These are phyloP conservation scores for Decorospora gaudefroyi DNA, from an alignment of 2,329 filamentous ascomycete genomes.

Conservation along the genomic window DNA sequence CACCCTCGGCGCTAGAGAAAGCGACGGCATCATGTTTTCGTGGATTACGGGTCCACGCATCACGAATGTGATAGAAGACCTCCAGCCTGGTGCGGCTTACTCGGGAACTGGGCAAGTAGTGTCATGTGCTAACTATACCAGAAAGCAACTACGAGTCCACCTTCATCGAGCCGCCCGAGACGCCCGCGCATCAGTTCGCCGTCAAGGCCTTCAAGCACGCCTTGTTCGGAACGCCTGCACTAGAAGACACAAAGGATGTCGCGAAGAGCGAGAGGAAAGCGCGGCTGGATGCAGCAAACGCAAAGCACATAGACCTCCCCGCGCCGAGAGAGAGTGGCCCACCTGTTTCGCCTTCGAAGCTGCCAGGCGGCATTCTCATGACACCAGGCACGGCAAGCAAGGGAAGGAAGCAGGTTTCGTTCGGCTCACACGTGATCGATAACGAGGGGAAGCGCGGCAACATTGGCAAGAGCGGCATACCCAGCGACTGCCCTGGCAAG, in stretches of 20 bases:
- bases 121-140: constrained; percentile 22
- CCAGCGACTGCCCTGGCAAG: constrained; percentile 54
- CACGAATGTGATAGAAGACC: constrained; percentile 45
- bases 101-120: background rate
- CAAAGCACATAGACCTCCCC: constrained; percentile 25
- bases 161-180: constrained; percentile 62
- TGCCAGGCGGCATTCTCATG: constrained; percentile 63
- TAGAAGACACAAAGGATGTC: constrained; percentile 48
- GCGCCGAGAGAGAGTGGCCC: constrained; percentile 29
- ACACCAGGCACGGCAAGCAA: constrained; percentile 63
- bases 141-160: constrained; percentile 47
- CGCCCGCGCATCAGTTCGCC: constrained; percentile 68
- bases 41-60: constrained; percentile 49
- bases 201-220: constrained; percentile 69
- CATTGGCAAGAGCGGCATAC: constrained; percentile 53
- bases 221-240: constrained; percentile 66
- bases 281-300: constrained; percentile 32
- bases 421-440: constrained; percentile 61
- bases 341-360: constrained; percentile 58
- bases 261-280: constrained; percentile 32
- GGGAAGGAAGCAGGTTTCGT: constrained; percentile 64
- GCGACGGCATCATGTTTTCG: constrained; percentile 41
- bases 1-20: too few relatives aligned
- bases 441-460: constrained; percentile 58
- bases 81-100: constrained; percentile 38